A percentile compares a stretch with the other conserved stretches of the same genome.
Conservation (phyloP, 129 eudicot genomes). For the Rutidosis leptorrhynchoides region DNA sequence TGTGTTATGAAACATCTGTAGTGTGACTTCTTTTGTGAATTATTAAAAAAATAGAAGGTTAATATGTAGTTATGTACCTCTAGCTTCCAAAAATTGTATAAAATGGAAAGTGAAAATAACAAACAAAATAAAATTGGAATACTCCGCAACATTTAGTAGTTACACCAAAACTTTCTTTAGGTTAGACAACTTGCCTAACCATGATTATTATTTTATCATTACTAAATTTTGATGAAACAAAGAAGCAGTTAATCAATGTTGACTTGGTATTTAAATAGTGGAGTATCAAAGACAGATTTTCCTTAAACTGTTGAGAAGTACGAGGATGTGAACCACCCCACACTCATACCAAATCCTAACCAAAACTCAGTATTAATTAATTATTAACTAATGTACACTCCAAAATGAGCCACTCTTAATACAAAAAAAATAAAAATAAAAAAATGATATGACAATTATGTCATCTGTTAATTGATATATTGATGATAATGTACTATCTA, state of each 20-base stretch:
- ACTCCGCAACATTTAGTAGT: conserved; percentile 35
- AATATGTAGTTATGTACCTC: background rate
- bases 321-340: conserved; percentile 32
- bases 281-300: conserved; percentile 10
- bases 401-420: background rate
- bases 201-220: background rate
- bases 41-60: background rate
- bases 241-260: background rate
- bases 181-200: conserved; percentile 23
- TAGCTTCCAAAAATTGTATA: background rate
- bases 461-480: background rate
- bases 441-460: background rate
- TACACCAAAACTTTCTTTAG: conserved; percentile 37
- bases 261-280: no score
- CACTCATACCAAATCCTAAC: conserved; percentile 21
- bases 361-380: background rate
- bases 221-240: background rate
- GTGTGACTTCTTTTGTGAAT: background rate
- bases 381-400: background rate
- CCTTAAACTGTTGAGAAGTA: conserved; percentile 20
- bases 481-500: background rate
- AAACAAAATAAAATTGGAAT: conserved; percentile 1
- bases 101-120: background rate
- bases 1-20: no score
- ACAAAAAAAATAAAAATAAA: no score